phyloP scores from a whole-genome alignment of 345 rosid species.

The Viola odorata region DNA sequence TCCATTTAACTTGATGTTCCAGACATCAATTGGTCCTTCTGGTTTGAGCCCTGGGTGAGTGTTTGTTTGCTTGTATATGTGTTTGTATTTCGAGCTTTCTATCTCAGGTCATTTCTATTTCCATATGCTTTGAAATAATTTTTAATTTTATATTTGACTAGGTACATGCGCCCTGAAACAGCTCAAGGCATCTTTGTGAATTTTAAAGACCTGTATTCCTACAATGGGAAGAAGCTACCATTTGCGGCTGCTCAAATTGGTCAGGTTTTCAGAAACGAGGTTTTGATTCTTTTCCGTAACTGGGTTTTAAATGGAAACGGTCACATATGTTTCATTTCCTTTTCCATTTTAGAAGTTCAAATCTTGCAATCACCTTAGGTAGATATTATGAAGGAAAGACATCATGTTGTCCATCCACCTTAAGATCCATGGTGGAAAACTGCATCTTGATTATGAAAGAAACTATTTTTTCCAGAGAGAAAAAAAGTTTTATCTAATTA shows the following conservation, averaged over 20 bases:
- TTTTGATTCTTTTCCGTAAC: slow-evolving; percentile 19
- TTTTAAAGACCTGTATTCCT: slow-evolving; percentile 79
- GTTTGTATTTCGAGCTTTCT: not conserved
- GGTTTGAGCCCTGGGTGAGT: slow-evolving; percentile 75
- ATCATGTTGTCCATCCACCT: no score
- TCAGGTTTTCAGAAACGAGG: slow-evolving; percentile 97
- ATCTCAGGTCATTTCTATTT: no score
- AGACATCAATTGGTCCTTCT: slow-evolving; percentile 95
- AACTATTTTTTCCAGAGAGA: no score
- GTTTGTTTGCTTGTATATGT: not conserved
- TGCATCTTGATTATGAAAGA: no score
- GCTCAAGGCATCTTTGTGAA: slow-evolving; percentile 98
- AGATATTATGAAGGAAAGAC: no score
- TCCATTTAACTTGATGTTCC: slow-evolving; percentile 93
- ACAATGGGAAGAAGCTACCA: slow-evolving; percentile 87
- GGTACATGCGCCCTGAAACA: slow-evolving; percentile 97
- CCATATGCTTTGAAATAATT: no score
- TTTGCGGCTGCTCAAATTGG: slow-evolving; percentile 99
- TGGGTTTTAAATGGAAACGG: no score
- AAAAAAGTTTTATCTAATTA: no score
- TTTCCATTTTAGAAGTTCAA: no score
- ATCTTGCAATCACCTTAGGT: no score
- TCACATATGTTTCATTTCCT: no score
- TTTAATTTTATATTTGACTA: slow-evolving; percentile 12
- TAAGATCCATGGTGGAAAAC: no score